Evolutionary conservation across 2,329 filamentous ascomycete genomes (phyloP).

Genomic region (Lasiodiplodia citricola): DNA sequence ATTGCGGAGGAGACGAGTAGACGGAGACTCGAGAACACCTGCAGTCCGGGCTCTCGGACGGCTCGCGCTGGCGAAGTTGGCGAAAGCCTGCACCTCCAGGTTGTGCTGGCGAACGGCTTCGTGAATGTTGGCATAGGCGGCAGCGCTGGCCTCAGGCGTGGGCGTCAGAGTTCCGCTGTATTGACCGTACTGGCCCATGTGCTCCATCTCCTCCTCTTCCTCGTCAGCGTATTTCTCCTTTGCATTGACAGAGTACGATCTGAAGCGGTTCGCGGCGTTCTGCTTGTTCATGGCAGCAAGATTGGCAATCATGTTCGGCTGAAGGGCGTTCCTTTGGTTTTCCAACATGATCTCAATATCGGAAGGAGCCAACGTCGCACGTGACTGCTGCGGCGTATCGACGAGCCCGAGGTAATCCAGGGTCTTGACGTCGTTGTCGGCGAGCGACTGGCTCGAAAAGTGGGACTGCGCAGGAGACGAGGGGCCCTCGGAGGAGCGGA

Average conservation of each 20-base stretch:
- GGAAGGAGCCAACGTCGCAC: constrained; percentile 72
- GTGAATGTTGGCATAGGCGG: constrained; percentile 65
- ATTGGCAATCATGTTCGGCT: constrained; percentile 58
- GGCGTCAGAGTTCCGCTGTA: constrained; percentile 67
- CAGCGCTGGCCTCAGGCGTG: constrained; percentile 56
- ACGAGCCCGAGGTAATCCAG: constrained; percentile 94
- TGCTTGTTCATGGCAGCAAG: constrained; percentile 75
- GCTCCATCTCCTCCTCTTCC: constrained; percentile 72
- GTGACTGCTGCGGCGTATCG: constrained; percentile 84
- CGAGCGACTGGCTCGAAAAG: constrained; percentile 82
- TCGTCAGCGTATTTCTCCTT: constrained; percentile 97
- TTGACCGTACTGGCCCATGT: constrained; percentile 51
- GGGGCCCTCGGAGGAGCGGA: constrained; percentile 84
- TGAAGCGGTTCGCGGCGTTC: constrained; percentile 80
- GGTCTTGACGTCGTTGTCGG: constrained; percentile 88
- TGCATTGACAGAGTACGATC: constrained; percentile 97
- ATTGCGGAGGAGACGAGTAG: constrained; percentile 66
- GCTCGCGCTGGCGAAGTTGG: constrained; percentile 75
- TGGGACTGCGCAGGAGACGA: constrained; percentile 88
- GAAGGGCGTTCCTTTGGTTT: constrained; percentile 63
- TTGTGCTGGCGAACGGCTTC: constrained; percentile 89
- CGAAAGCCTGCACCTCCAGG: constrained; percentile 89
- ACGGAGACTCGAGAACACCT: constrained; percentile 82
- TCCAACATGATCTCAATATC: constrained; percentile 56
- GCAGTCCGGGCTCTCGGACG: constrained; percentile 90